Base-by-base conservation (phyloP, 2,329 filamentous ascomycete genomes). In the Penicillium olsonii region DNA sequence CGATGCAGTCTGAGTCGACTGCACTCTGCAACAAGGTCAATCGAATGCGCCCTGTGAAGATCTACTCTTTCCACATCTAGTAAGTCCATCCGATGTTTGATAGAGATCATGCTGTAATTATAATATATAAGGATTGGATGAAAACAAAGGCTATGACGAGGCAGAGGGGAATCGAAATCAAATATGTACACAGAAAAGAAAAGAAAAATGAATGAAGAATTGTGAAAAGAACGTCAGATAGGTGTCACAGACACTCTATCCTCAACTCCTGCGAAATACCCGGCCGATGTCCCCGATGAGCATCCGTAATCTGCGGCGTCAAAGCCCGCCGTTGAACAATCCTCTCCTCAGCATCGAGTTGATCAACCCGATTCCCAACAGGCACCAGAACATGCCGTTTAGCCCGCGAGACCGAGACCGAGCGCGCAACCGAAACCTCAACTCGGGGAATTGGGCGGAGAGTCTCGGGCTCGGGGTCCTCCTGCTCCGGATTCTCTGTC, bases 381-480 rank as follows among this genome's bases (percentile, higher is more conserved):
- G 71, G 70, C 6, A 74, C 67, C 6, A 74, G 54, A n/a, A 70
- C 52, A 45, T 72, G 68, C 34, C 61, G 66, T 24, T 61, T 69
- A 8, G 64, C 64, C 26, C 58, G 61, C 1, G 66, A 66, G 0
- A 74, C 64, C 8, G 70, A 72, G 8, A 75, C 56, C 5, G 71
- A 73, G 22, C 70, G 60, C 3, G 72, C 72, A 29, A 68, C 62
- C 3, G 71, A 72, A 26, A 74, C 61, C 50, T 72, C 67, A 29
- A 72, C 18, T 10, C 10, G 26, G 7, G 47, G 47, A 5, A 40
- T 40, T 6, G 27, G 12, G 10, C 4, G 20, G 9, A 11, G 12
- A 11, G 27, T 24, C 15, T 39, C 37, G 59, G 54, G 29, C 47
- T 43, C 26, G 42, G 50, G 42, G 14, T 52, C 45, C 9, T 39